Conservation (phyloP, 331 rosid species). For the Acacia pycnantha region DNA sequence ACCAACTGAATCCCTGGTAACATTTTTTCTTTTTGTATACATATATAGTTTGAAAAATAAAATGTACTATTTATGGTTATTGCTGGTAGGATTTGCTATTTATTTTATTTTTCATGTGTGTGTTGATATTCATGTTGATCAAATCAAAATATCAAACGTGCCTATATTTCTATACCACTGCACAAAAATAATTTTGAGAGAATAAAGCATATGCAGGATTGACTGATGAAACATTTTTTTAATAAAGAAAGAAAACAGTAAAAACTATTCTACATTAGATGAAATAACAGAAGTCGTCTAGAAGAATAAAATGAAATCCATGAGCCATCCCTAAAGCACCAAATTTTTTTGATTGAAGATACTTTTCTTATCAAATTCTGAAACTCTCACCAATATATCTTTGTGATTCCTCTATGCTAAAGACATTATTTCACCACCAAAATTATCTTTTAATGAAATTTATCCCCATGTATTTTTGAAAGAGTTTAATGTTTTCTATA, state of each 20-base stretch:
- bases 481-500: neutral
- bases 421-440: neutral
- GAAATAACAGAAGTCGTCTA: no score
- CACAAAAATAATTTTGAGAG: neutral
- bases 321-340: no score
- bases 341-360: no score
- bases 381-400: neutral
- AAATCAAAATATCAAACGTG: neutral
- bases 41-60: neutral
- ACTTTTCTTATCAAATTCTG: neutral
- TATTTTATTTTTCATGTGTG: neutral
- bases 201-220: neutral
- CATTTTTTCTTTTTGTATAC: no score
- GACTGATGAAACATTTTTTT: neutral
- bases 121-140: neutral
- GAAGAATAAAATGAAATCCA: no score
- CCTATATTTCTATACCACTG: neutral
- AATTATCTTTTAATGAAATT: no score
- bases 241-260: no score
- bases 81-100: neutral
- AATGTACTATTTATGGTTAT: neutral
- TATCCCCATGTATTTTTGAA: neutral
- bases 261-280: no score
- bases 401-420: neutral
- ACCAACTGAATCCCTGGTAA: no score